Percentiles rank a stretch among this genome's conserved stretches.
phyloP scores from a whole-genome alignment of 2,329 filamentous ascomycete genomes.

The Falciphora oryzae region DNA sequence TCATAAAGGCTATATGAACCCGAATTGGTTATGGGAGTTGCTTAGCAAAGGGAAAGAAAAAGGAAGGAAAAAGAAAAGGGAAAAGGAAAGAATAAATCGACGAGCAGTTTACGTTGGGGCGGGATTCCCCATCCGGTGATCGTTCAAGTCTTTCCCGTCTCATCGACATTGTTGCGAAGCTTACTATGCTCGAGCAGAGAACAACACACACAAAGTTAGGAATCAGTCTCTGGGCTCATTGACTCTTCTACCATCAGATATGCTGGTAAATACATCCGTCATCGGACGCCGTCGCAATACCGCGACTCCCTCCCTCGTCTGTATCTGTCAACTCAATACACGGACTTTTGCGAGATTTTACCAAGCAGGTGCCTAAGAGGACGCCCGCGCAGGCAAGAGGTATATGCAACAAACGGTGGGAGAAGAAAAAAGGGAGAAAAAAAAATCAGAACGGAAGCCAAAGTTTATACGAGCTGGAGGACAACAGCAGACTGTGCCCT shows the following conservation, averaged over 20 bases:
- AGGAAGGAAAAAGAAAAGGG: too few species aligned
- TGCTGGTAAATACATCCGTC: background rate
- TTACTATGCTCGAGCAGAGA: background rate
- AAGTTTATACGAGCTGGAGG: background rate
- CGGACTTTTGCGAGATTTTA: background rate
- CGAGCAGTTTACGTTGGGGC: too few species aligned
- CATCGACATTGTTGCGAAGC: too few species aligned
- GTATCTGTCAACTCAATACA: background rate
- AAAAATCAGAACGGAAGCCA: background rate
- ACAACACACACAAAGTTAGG: background rate
- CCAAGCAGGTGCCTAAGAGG: background rate
- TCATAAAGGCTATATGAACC: too few species aligned
- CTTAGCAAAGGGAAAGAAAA: too few species aligned
- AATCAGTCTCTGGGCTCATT: background rate
- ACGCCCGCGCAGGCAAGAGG: background rate
- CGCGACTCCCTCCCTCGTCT: background rate
- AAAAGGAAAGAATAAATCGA: too few species aligned
- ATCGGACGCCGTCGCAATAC: background rate
- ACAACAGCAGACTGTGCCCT: background rate
- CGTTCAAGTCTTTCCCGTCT: too few species aligned
- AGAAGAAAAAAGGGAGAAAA: background rate
- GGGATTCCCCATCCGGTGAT: too few species aligned
- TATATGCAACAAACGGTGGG: background rate
- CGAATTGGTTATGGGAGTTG: too few species aligned
- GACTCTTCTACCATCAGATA: background rate